A percentile compares a stretch with the other conserved stretches of the same genome.
phyloP scores from a whole-genome alignment of 2,329 filamentous ascomycete species.

The Trichoderma sp. region DNA sequence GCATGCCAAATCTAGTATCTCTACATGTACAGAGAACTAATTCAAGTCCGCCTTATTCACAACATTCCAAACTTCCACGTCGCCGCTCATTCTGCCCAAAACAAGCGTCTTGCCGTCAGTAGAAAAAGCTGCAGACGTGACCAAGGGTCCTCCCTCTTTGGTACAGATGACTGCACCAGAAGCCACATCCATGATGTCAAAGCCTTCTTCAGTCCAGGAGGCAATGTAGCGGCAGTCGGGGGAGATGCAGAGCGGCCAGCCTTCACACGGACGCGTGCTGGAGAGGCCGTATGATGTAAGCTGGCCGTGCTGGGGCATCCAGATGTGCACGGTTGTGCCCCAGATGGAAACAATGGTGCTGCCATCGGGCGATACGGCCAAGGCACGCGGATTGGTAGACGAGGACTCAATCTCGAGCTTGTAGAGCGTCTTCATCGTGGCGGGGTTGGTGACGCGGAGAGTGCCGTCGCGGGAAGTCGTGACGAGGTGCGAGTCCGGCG shows the following conservation, averaged over 20 bases:
- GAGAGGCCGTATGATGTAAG: slow-evolving; percentile 45
- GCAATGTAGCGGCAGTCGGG: slow-evolving; percentile 45
- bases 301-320: slow-evolving; percentile 41
- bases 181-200: slow-evolving; percentile 46
- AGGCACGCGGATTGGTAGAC: slow-evolving; percentile 35
- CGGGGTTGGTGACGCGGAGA: slow-evolving; percentile 42
- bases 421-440: slow-evolving; percentile 42
- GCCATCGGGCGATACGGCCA: slow-evolving; percentile 43
- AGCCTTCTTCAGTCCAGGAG: slow-evolving; percentile 47
- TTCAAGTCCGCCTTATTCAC: slow-evolving; percentile 27
- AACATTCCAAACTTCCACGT: slow-evolving; percentile 43
- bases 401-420: slow-evolving; percentile 42
- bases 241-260: slow-evolving; percentile 48
- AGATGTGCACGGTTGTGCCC: slow-evolving; percentile 45
- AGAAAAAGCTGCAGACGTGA: slow-evolving; percentile 45
- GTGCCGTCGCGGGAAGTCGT: slow-evolving; percentile 46
- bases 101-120: slow-evolving; percentile 39
- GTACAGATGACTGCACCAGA: slow-evolving; percentile 42
- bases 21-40: background rate
- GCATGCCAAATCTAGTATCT: background rate
- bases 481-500: slow-evolving; percentile 35
- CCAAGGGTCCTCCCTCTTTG: slow-evolving; percentile 33
- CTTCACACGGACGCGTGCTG: slow-evolving; percentile 42
- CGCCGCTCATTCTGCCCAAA: slow-evolving; percentile 43
- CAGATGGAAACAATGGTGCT: slow-evolving; percentile 44